phyloP scores from a whole-genome alignment of 768 basidiomycete species.

The Xerocomellus chrysenteron region DNA sequence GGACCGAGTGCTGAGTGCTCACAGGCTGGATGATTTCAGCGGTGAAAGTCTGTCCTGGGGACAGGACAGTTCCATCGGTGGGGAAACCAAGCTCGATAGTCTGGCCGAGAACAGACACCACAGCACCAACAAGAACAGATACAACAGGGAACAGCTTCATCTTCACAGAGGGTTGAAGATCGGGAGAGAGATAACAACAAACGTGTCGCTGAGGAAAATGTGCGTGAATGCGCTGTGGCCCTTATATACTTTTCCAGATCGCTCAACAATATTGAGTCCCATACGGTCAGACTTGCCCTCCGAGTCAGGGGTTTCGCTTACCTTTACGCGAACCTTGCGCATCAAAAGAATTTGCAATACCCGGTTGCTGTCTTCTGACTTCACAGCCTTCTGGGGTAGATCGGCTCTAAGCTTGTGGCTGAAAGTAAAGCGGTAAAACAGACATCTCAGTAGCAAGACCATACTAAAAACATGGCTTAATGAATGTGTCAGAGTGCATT shows the following conservation, averaged over 20 bases:
- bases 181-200: neutral
- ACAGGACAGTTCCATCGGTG: constrained; percentile 16
- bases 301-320: too few species aligned
- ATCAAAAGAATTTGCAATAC: too few species aligned
- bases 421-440: neutral
- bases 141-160: constrained; percentile 21
- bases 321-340: too few species aligned
- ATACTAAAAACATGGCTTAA: neutral
- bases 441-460: too few species aligned
- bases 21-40: constrained; percentile 25
- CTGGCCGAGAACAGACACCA: constrained; percentile 21
- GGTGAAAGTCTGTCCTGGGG: constrained; percentile 17
- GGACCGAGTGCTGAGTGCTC: neutral
- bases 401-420: neutral
- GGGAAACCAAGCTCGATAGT: constrained; percentile 29
- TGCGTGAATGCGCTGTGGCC: neutral
- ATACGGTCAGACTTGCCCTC: too few species aligned
- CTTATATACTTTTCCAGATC: constrained; percentile 1
- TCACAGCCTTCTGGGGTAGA: neutral
- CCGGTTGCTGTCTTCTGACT: too few species aligned
- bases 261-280: neutral
- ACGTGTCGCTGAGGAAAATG: neutral
- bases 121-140: neutral
- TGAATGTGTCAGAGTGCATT: neutral
- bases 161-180: neutral